A percentile compares a stretch with the other conserved stretches of the same genome.
Evolutionary conservation across 1,284 basidiomycete genomes (phyloP).

Genomic region (Apiotrichum gamsii): DNA sequence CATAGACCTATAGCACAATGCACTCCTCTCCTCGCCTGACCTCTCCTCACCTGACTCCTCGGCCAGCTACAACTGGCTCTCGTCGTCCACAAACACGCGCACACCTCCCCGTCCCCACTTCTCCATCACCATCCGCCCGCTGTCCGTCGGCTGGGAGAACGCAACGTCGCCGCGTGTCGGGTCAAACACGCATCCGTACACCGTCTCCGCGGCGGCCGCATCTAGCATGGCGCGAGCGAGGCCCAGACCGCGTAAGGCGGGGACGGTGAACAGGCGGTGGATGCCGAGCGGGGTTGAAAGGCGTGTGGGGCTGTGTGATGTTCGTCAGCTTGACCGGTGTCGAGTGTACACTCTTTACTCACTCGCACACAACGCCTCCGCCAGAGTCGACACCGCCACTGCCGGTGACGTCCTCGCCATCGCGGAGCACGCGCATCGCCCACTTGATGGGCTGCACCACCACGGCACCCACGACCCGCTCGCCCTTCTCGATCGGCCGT

Average conservation of each 20-base stretch:
- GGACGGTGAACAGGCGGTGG: slow-evolving; percentile 49
- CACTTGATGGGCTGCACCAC: slow-evolving; percentile 47
- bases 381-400: slow-evolving; percentile 33
- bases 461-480: slow-evolving; percentile 45
- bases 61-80: slow-evolving; percentile 38
- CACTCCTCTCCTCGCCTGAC: too few species aligned
- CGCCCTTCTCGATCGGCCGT: slow-evolving; percentile 7
- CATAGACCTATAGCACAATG: too few species aligned
- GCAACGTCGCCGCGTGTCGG: slow-evolving; percentile 40
- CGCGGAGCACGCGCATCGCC: slow-evolving; percentile 41
- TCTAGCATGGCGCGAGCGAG: slow-evolving; percentile 43
- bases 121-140: slow-evolving; percentile 45
- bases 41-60: too few species aligned
- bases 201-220: slow-evolving; percentile 34
- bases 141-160: slow-evolving; percentile 50
- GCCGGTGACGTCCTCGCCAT: slow-evolving; percentile 15
- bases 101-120: slow-evolving; percentile 39
- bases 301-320: slow-evolving; percentile 34
- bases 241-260: slow-evolving; percentile 38
- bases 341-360: slow-evolving; percentile 21
- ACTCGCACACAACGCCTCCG: slow-evolving; percentile 49
- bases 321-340: not conserved
- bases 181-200: slow-evolving; percentile 46
- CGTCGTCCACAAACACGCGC: slow-evolving; percentile 46
- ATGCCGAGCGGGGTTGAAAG: slow-evolving; percentile 48